These are phyloP conservation scores for Monilinia polystroma DNA, from an alignment of 2,329 filamentous ascomycete genomes.

Conservation along the genomic window DNA sequence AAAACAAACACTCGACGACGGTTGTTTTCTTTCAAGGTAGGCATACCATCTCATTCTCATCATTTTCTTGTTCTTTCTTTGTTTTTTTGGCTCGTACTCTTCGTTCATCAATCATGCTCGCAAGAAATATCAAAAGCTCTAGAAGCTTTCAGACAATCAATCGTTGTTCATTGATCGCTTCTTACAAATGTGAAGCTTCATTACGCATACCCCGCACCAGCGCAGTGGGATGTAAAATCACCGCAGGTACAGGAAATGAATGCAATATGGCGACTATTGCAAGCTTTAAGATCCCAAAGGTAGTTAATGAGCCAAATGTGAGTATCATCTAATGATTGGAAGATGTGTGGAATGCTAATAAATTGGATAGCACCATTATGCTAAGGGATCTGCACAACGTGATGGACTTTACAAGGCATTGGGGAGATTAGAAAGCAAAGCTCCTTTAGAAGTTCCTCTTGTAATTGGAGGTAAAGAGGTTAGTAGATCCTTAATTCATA, in stretches of 20 bases:
- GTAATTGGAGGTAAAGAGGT: conserved; percentile 82
- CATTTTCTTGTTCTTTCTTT: conserved; percentile 2
- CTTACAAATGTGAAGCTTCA: conserved; percentile 26
- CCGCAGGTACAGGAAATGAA: conserved; percentile 13
- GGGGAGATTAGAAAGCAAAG: conserved; percentile 64
- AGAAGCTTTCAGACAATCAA: conserved; percentile 32
- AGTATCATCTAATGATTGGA: conserved; percentile 42
- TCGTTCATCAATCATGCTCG: conserved; percentile 17
- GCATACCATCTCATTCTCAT: conserved; percentile 14
- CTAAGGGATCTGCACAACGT: conserved; percentile 77
- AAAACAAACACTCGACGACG: neutral
- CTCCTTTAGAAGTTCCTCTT: conserved; percentile 75
- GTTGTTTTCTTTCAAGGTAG: conserved; percentile 13
- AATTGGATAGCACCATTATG: conserved; percentile 75
- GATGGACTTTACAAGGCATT: conserved; percentile 73
- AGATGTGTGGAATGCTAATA: conserved; percentile 22
- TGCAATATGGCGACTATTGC: conserved; percentile 52
- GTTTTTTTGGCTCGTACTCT: conserved; percentile 2
- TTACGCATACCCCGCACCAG: conserved; percentile 32
- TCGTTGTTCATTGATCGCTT: conserved; percentile 26
- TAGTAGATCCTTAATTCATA: conserved; percentile 35
- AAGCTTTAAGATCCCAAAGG: conserved; percentile 80
- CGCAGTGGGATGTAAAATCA: neutral
- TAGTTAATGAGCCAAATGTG: conserved; percentile 95
- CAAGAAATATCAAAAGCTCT: conserved; percentile 30